Conservation (phyloP, 768 basidiomycete species). For the Dendrothele bispora region DNA sequence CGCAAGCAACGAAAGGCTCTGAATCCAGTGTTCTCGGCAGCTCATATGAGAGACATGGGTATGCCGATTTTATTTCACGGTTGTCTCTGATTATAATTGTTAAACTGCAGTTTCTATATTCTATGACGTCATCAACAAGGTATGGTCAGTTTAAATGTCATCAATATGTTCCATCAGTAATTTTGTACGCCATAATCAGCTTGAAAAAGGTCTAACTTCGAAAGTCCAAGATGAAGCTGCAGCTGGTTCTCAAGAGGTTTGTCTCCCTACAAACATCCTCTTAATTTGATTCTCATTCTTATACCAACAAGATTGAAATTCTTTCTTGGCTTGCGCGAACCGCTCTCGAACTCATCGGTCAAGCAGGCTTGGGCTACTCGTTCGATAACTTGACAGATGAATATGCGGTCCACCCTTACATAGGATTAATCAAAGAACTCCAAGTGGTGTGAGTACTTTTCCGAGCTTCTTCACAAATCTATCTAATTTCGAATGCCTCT, state of each 20-base stretch:
- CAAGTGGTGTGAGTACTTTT: slow-evolving; percentile 15
- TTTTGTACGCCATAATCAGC: neutral
- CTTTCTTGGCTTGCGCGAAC: slow-evolving; percentile 34
- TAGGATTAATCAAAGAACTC: slow-evolving; percentile 8
- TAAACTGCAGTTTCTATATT: neutral
- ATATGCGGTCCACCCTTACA: slow-evolving; percentile 10
- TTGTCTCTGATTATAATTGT: slow-evolving; percentile 18
- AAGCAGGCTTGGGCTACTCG: slow-evolving; percentile 36
- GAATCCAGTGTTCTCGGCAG: slow-evolving; percentile 32
- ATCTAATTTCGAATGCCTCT: neutral
- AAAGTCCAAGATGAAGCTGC: neutral
- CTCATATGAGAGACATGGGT: slow-evolving; percentile 30
- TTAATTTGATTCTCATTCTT: neutral
- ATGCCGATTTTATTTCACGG: slow-evolving; percentile 20
- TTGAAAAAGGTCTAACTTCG: neutral
- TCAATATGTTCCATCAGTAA: neutral
- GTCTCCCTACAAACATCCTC: too few species aligned
- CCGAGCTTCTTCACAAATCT: neutral
- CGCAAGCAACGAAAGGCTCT: slow-evolving; percentile 32
- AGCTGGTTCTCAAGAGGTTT: neutral
- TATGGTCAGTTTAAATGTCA: neutral
- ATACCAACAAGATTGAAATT: slow-evolving; percentile 29
- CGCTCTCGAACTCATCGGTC: slow-evolving; percentile 37
- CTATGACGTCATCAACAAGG: neutral
- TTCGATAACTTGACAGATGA: slow-evolving; percentile 30